Conservation (phyloP, 768 basidiomycete genomes). For the Mycena rebaudengoi region DNA sequence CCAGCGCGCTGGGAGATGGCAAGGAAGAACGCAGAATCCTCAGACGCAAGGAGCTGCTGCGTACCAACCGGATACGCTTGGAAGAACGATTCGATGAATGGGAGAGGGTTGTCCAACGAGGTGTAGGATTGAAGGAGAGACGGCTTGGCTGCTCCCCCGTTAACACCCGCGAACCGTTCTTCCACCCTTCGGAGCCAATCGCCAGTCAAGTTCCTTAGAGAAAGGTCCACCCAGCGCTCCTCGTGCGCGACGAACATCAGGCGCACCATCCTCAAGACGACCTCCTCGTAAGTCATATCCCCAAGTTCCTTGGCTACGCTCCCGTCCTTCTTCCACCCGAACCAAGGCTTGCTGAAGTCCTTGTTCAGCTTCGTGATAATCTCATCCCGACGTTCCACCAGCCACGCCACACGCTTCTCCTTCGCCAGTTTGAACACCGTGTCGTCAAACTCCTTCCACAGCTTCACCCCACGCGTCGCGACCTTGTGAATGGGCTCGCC, state of each 20-base stretch:
- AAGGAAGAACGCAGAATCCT: conserved; percentile 96
- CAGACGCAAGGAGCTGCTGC: conserved; percentile 87
- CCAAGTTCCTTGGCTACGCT: conserved; percentile 83
- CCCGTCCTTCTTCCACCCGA: conserved; percentile 95
- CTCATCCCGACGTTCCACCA: conserved; percentile 86
- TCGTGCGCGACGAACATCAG: conserved; percentile 95
- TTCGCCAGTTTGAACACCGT: conserved; percentile 94
- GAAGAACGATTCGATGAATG: conserved; percentile 87
- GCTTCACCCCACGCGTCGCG: conserved; percentile 93
- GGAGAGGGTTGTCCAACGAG: conserved; percentile 81
- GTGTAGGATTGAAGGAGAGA: conserved; percentile 88
- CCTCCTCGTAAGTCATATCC: conserved; percentile 99
- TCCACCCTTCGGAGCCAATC: conserved; percentile 98
- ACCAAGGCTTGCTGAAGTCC: conserved; percentile 97
- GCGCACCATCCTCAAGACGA: conserved; percentile 88
- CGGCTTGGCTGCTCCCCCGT: conserved; percentile 76
- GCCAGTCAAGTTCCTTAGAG: conserved; percentile 91
- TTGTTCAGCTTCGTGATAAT: conserved; percentile 92
- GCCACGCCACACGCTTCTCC: conserved; percentile 93
- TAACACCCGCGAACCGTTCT: conserved; percentile 93
- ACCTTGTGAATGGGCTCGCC: conserved; percentile 99
- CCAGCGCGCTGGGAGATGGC: conserved; percentile 95
- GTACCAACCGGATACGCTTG: conserved; percentile 82
- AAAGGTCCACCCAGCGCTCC: conserved; percentile 91
- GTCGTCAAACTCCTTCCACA: conserved; percentile 99